Base-by-base conservation (phyloP, 2,329 filamentous ascomycete species). In the Curvularia hawaiiensis region DNA sequence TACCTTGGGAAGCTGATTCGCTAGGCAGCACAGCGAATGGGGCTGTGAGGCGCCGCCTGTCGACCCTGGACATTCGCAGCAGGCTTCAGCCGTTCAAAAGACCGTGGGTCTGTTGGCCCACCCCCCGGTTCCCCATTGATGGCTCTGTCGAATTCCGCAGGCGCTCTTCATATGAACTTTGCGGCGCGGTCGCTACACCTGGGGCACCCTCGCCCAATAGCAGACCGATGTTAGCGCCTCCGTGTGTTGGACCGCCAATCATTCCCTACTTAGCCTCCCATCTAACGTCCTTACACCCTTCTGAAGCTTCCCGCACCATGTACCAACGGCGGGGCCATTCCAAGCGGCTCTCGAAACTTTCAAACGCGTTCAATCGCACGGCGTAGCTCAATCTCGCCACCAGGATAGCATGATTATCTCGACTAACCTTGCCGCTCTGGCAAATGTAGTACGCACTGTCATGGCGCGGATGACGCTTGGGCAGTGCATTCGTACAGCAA, bases 401-500 rank as follows among this genome's bases (percentile, higher is more conserved):
- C 45, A 54, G 43, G 33, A 38, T 39, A 49, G 38, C 50, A 57
- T 58, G 39, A 53, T 57, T 50, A 31, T 48, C 41, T 48, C 46
- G 46, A 48, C 18, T 50, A 49, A 33, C 33, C 38, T 56, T 39
- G 47, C 51, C 52, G 41, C 44, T 56, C 50, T 40, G 50, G 52
- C 49, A 31, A 35, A 44, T 58, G 45, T 55, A 47, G 49, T 22
- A 66, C 54, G 67, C 65, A 66, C 56, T 47, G 57, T 56, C 59
- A 58, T 59, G 66, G 66, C 65, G 65, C 56, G 43, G 64, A 65
- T 46, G 62, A 56, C 61, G 64, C 67, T 54, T 61, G 60, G 61
- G 62, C 63, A 55, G 65, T 69, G 65, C 60, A 51, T 63, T 69
- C 67, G 71, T 74, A 74, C 73, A 73, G 59, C 56, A 55, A 66